Evolutionary conservation across 2,329 filamentous ascomycete genomes (phyloP), one percentile per base, ranked within the genome.

Genomic region (Bipolaris sorokiniana): DNA sequence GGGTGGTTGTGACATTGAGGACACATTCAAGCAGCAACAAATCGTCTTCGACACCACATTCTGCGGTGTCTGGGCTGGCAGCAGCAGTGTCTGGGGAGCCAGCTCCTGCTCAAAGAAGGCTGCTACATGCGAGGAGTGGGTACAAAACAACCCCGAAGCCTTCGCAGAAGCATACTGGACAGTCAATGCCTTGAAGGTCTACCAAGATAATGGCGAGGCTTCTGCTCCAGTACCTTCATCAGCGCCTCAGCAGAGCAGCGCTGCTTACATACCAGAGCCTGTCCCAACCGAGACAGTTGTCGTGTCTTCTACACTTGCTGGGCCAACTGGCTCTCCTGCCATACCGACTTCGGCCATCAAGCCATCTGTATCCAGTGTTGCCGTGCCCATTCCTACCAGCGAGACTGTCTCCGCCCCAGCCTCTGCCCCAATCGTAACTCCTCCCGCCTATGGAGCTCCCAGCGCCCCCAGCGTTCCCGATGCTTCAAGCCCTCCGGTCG

Each of bases 11-110:
- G 79, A 93, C 66, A 89, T 96, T 62, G 80, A 87, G 58, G 63
- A 77, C 1, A 83, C 88, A 75, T 96, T 97, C 79, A 79, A 80
- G 58, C 77, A 89, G 58, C 84, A 96, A 79, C 85, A 88, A 66
- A 87, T 97, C 62, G 85, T 94, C 62, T 88, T 95, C 76, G 87
- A 94, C 77, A 95, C 88, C 0, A 90, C 90, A 5, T 91, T 96
- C 75, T 97, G 93, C 76, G 93, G 93, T 18, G 86, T 89, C 70
- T 97, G 92, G 92, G 92, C 92, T 7, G 66, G 66, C n/a, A 55
- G 38, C 2, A 91, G 91, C 22, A 73, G 79, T 40, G 86, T 88
- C 33, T 96, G 90, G 88, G 68, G 70, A 47, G 69, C 74, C 31
- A 82, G 87, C 58, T 82, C 83, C 41, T 93, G 90, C 75, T 77